Conservation (phyloP, 176 grass and related monocot species). For the Alloteropsis semialata region DNA sequence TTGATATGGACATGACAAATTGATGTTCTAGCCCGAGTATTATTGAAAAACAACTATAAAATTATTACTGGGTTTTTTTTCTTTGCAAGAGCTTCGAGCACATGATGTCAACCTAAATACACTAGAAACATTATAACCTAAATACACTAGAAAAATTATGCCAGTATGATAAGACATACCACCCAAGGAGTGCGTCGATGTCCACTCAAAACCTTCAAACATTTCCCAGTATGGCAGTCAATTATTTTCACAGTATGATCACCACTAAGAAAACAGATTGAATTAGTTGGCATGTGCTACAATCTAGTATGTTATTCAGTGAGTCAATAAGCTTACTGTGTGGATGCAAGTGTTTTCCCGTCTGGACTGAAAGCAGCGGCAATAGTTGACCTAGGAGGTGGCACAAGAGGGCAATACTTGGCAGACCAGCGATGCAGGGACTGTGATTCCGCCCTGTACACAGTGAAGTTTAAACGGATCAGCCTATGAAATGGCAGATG, state of each 20-base stretch:
- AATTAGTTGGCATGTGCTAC: constrained; percentile 31
- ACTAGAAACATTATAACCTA: constrained; percentile 3
- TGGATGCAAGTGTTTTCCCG: constrained; percentile 95
- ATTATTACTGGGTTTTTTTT: not conserved
- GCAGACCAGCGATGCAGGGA: constrained; percentile 71
- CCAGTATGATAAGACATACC: constrained; percentile 55
- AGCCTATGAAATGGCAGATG: not conserved
- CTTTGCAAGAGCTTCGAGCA: constrained; percentile 15
- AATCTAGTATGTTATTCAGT: constrained; percentile 19
- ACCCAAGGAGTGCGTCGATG: constrained; percentile 99
- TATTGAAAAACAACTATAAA: not conserved
- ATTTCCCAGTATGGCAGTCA: constrained; percentile 88
- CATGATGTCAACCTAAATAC: not conserved
- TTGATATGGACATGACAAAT: not conserved
- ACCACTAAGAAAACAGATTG: constrained; percentile 59
- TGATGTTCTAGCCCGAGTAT: not conserved
- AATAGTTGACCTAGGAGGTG: constrained; percentile 95
- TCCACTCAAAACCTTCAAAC: constrained; percentile 88
- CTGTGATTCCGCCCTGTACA: constrained; percentile 86
- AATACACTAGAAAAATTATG: constrained; percentile 4
- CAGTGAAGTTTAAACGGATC: too few relatives aligned
- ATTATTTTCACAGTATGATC: constrained; percentile 99
- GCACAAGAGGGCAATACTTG: constrained; percentile 90
- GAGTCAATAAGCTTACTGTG: constrained; percentile 66
- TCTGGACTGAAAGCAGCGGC: constrained; percentile 98